These are phyloP conservation scores for Cucurbita moschata DNA, from an alignment of 306 rosid species.

Conservation along the genomic window DNA sequence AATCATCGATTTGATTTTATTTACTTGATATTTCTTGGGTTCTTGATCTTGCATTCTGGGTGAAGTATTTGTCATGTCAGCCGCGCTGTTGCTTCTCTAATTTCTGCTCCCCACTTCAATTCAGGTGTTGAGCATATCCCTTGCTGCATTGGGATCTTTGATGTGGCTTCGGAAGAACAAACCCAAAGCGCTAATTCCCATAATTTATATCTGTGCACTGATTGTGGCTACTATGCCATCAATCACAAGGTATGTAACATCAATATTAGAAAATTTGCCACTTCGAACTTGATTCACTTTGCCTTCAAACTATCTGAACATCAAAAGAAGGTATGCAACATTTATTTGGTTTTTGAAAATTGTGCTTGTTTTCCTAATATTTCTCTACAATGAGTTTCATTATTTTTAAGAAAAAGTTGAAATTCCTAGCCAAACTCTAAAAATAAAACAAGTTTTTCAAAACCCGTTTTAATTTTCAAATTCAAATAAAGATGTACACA, in stretches of 20 bases:
- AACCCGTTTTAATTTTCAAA: neutral
- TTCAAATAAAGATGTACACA: neutral
- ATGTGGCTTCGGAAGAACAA: constrained; percentile 98
- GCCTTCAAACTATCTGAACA: neutral
- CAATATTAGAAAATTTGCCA: neutral
- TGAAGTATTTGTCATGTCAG: neutral
- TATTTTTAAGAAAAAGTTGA: too few relatives aligned
- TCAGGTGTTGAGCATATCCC: constrained; percentile 88
- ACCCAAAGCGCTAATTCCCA: constrained; percentile 78
- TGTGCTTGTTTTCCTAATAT: too few relatives aligned
- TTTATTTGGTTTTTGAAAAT: too few relatives aligned
- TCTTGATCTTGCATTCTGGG: neutral
- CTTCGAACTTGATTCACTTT: too few relatives aligned
- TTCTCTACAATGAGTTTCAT: too few relatives aligned
- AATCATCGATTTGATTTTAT: neutral
- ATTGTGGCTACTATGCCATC: constrained; percentile 96
- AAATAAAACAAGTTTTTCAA: too few relatives aligned
- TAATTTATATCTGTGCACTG: constrained; percentile 67
- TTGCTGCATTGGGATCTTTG: constrained; percentile 89
- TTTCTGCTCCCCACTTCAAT: constrained; percentile 9
- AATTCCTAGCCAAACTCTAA: too few relatives aligned
- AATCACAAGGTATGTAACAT: constrained; percentile 61
- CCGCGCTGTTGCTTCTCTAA: neutral
- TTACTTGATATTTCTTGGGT: neutral
- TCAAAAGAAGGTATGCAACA: neutral